Conservation (phyloP, 2,329 filamentous ascomycete species). For the Sodiomyces alkalinus region DNA sequence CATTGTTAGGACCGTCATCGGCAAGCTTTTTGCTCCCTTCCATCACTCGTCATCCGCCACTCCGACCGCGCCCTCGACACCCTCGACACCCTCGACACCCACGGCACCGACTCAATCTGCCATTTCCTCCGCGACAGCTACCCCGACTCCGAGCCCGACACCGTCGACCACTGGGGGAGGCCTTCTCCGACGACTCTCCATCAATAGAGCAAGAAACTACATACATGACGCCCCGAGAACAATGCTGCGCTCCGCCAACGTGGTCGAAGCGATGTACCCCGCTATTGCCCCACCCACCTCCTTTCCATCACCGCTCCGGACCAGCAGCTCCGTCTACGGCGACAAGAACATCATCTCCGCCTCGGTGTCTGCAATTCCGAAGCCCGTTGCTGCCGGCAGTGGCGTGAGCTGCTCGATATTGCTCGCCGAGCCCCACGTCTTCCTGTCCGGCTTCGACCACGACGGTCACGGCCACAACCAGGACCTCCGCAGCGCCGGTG, state of each 20-base stretch:
- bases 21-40: slow-evolving; percentile 1
- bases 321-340: slow-evolving; percentile 34
- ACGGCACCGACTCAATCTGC: too few relatives aligned
- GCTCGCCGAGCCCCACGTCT: slow-evolving; percentile 67
- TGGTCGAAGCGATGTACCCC: slow-evolving; percentile 6
- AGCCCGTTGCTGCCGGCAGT: slow-evolving; percentile 66
- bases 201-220: too few relatives aligned
- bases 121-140: too few relatives aligned
- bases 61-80: neutral
- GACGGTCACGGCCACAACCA: slow-evolving; percentile 35
- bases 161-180: slow-evolving; percentile 1
- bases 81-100: neutral
- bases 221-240: slow-evolving; percentile 2
- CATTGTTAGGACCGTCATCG: neutral
- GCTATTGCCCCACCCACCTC: slow-evolving; percentile 10
- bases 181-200: slow-evolving; percentile 1
- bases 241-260: slow-evolving; percentile 7
- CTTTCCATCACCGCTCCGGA: too few relatives aligned
- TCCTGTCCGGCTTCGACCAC: slow-evolving; percentile 65
- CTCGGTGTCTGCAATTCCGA: slow-evolving; percentile 40
- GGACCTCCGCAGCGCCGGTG: slow-evolving; percentile 50
- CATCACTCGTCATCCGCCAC: neutral
- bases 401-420: slow-evolving; percentile 60
- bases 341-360: slow-evolving; percentile 36
- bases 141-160: too few relatives aligned